Conservation (phyloP, 202 grass and related monocot genomes). For the Panicum virgatum region DNA sequence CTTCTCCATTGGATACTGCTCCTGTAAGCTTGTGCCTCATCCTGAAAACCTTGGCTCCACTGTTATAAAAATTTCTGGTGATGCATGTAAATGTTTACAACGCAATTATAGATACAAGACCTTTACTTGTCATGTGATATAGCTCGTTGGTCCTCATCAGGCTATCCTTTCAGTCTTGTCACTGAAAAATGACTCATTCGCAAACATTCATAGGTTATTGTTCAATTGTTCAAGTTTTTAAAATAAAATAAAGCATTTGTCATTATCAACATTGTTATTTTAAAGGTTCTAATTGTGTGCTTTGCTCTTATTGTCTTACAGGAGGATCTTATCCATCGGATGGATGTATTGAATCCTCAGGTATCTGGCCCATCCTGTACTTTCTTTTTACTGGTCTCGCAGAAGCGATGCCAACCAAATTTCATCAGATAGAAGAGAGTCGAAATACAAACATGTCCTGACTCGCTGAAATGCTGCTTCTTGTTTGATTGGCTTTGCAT, state of each 20-base stretch:
- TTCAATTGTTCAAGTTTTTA: not conserved
- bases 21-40: not conserved
- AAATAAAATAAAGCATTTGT: not conserved
- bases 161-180: not conserved
- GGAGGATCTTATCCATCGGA: slow-evolving; percentile 78
- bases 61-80: not conserved
- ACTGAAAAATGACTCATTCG: slow-evolving; percentile 6
- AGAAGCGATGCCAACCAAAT: not conserved
- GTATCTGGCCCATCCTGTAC: slow-evolving; percentile 39
- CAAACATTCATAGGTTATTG: not conserved
- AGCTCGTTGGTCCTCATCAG: not conserved
- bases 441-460: not conserved
- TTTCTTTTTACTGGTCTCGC: not conserved
- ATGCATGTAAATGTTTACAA: not conserved
- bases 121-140: not conserved
- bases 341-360: slow-evolving; percentile 95
- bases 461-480: not conserved
- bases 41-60: not conserved
- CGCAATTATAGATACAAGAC: not conserved
- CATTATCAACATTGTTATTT: slow-evolving; percentile 1
- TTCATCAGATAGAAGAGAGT: not conserved
- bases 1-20: not conserved
- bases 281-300: slow-evolving; percentile 8
- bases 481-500: slow-evolving; percentile 1
- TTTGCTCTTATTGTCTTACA: slow-evolving; percentile 50